These are phyloP conservation scores for Claviceps monticola DNA, from an alignment of 2,329 filamentous ascomycete genomes.

Conservation along the genomic window DNA sequence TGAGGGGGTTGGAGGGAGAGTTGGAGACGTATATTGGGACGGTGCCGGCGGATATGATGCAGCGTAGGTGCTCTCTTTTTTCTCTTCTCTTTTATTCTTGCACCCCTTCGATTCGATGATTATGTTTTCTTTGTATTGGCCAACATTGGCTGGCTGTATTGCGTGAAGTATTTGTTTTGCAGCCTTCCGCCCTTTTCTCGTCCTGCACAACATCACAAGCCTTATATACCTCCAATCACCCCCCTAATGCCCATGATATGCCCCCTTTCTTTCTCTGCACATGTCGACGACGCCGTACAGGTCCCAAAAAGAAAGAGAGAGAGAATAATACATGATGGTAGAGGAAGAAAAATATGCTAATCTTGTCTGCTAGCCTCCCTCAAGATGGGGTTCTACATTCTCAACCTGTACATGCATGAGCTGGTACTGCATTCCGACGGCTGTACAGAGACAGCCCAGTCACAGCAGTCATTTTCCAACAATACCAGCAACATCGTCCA, in stretches of 20 bases:
- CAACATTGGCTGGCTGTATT: no score
- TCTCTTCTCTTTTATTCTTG: not conserved
- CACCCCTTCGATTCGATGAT: no score
- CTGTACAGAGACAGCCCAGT: constrained; percentile 17
- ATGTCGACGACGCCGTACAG: no score
- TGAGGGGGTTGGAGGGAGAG: constrained; percentile 51
- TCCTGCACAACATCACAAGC: no score
- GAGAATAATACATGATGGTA: not conserved
- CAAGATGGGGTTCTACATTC: constrained; percentile 46
- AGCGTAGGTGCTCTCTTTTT: constrained; percentile 30
- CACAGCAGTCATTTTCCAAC: no score
- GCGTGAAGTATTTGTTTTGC: no score
- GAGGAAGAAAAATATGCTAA: not conserved
- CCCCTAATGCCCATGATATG: no score
- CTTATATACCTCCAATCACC: no score
- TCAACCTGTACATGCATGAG: constrained; percentile 65
- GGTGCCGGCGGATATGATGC: constrained; percentile 38
- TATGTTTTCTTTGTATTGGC: no score
- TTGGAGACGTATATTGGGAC: constrained; percentile 44
- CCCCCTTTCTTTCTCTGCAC: no score
- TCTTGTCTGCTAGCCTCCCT: constrained; percentile 37
- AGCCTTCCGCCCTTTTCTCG: no score
- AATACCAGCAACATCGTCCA: constrained; percentile 23
- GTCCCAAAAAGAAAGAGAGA: not conserved
- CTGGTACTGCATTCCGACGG: constrained; percentile 53